Percentiles rank a stretch among this genome's conserved stretches.
These are phyloP conservation scores for Amniculicola lignicola DNA, from an alignment of 495 filamentous ascomycete genomes.

Conservation along the genomic window DNA sequence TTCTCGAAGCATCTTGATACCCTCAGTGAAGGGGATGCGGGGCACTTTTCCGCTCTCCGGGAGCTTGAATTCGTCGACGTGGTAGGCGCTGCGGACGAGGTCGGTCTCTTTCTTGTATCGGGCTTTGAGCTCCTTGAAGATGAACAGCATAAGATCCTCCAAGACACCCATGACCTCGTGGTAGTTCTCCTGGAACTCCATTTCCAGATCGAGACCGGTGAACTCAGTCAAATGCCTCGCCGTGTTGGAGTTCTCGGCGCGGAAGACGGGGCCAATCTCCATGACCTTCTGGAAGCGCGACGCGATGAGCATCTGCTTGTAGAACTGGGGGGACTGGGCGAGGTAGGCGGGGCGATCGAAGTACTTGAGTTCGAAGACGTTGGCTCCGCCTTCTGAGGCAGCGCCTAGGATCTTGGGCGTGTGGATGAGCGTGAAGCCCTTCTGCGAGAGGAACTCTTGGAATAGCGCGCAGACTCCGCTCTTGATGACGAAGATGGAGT, in stretches of 20 bases:
- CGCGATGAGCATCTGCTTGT: slow-evolving; percentile 49
- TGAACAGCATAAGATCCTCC: slow-evolving; percentile 46
- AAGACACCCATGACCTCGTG: slow-evolving; percentile 47
- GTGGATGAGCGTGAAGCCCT: slow-evolving; percentile 41
- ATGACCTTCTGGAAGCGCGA: slow-evolving; percentile 44
- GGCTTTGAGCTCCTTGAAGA: slow-evolving; percentile 44
- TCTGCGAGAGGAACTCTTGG: slow-evolving; percentile 40
- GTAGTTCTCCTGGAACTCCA: slow-evolving; percentile 48
- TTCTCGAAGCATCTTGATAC: slow-evolving; percentile 73
- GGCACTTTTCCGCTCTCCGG: slow-evolving; percentile 69
- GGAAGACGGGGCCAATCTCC: slow-evolving; percentile 47
- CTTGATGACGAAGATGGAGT: slow-evolving; percentile 47
- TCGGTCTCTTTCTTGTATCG: slow-evolving; percentile 45
- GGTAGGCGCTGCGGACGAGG: slow-evolving; percentile 43
- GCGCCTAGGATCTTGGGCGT: slow-evolving; percentile 46
- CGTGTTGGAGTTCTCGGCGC: slow-evolving; percentile 49
- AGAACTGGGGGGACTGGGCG: slow-evolving; percentile 47
- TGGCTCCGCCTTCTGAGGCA: slow-evolving; percentile 45
- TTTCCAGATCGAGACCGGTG: slow-evolving; percentile 48
- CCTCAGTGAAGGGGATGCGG: slow-evolving; percentile 81
- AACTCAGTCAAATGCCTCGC: slow-evolving; percentile 49
- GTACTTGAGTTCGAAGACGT: slow-evolving; percentile 48
- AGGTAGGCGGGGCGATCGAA: slow-evolving; percentile 45
- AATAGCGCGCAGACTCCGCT: slow-evolving; percentile 42
- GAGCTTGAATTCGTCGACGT: slow-evolving; percentile 48